Evolutionary conservation across 495 filamentous ascomycete species (phyloP).

Genomic region (Venustampulla echinocandica): DNA sequence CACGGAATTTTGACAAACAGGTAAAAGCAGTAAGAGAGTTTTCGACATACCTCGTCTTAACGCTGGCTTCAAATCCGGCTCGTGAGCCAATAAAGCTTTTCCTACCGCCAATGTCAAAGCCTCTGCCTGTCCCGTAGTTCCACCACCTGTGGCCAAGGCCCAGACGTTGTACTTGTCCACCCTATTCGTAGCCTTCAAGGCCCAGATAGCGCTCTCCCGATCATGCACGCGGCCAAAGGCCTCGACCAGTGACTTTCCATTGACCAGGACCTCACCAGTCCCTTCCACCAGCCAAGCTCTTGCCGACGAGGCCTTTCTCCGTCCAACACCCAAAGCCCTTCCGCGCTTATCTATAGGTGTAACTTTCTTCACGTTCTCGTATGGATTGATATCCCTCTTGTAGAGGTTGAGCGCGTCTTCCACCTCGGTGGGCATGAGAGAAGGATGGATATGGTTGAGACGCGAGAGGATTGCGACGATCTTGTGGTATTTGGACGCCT

Average conservation of each 20-base stretch:
- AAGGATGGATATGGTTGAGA: conserved; percentile 78
- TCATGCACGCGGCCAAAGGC: conserved; percentile 85
- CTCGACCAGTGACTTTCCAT: conserved; percentile 70
- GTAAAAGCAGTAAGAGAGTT: conserved; percentile 20
- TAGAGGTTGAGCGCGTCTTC: conserved; percentile 53
- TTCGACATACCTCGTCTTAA: conserved; percentile 72
- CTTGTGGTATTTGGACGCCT: conserved; percentile 67
- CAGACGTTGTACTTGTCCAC: conserved; percentile 97
- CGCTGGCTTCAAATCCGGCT: conserved; percentile 80
- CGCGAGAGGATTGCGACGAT: conserved; percentile 67
- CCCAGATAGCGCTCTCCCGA: conserved; percentile 88
- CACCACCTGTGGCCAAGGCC: conserved; percentile 73
- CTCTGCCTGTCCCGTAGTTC: conserved; percentile 91
- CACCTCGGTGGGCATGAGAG: conserved; percentile 63
- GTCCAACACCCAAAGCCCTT: conserved; percentile 65
- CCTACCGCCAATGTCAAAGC: conserved; percentile 87
- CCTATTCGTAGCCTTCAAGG: conserved; percentile 70
- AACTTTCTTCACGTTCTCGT: conserved; percentile 47
- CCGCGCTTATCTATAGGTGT: conserved; percentile 61
- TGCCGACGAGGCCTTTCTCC: conserved; percentile 77
- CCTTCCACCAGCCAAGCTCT: conserved; percentile 85
- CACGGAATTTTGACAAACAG: not conserved
- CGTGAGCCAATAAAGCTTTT: conserved; percentile 79
- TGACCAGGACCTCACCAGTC: conserved; percentile 79
- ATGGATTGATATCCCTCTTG: conserved; percentile 66